phyloP scores from a whole-genome alignment of 495 filamentous ascomycete species.

The Xylaria flabelliformis region DNA sequence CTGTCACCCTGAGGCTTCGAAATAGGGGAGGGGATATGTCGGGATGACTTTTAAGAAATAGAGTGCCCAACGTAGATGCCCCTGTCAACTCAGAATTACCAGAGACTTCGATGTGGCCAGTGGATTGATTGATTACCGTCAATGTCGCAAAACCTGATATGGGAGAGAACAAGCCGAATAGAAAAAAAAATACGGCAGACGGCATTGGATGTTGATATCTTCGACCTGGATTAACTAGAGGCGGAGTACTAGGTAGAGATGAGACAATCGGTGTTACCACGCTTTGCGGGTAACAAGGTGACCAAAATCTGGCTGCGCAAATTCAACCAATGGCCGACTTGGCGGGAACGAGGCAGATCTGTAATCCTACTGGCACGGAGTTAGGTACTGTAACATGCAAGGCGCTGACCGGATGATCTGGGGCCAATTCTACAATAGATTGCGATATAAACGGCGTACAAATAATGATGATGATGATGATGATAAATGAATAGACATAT shows the following conservation, averaged over 20 bases:
- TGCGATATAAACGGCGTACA: background rate
- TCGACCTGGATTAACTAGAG: background rate
- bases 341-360: constrained; percentile 11
- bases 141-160: background rate
- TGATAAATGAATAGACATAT: background rate
- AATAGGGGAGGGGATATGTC: background rate
- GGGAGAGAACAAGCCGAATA: background rate
- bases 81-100: background rate
- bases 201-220: background rate
- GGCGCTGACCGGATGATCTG: background rate
- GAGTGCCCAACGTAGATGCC: background rate
- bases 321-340: constrained; percentile 10
- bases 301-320: background rate
- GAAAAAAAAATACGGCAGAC: background rate
- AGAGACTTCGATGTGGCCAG: background rate
- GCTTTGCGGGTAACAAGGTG: background rate
- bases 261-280: too few relatives aligned
- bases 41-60: background rate
- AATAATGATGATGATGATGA: background rate
- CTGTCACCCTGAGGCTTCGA: background rate
- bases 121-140: background rate
- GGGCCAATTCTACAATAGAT: background rate
- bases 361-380: background rate
- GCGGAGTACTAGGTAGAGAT: too few relatives aligned
- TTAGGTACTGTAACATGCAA: background rate